Base-by-base conservation (phyloP, 2,329 filamentous ascomycete species). In the Daldinia sp. region DNA sequence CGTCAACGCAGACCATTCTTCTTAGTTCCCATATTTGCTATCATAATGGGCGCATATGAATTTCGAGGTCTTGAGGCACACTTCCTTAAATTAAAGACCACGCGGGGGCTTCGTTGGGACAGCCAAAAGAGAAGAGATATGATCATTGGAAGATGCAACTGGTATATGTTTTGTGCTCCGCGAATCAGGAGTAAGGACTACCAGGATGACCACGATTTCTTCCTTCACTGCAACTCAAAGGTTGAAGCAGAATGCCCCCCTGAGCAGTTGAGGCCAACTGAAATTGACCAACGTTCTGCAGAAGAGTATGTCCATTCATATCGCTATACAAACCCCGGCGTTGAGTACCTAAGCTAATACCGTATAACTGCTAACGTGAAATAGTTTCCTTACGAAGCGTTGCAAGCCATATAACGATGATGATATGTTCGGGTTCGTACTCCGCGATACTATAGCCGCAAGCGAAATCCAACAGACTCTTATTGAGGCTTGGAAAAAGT, bases 131-230 rank as follows among this genome's bases (percentile, higher is more conserved):
- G 63, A 4, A 41, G 41, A 11, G 5, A 17, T 2, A 49, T 41
- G 19, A 60, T 66, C 9, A 39, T 66, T 17, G 32, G 23, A 4
- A 54, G 63, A 43, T 63, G 63, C 17, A 66, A 66, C 13, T 66
- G 60, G 63, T 66, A 66, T 30, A 66, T 66, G 63, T 66, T 63
- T 17, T 23, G 30, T 23, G 39, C 60, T 7, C 1, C 51, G 6
- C 4, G n/a, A 8, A 56, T 57, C 27, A 57, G 59, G 11, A 55
- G 58, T 2, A 19, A 37, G 5, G 27, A 27, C 10, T 50, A 32
- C 19, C 3, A 32, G 3, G 25, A 50, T 9, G 11, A 10, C 4
- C 15, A n/a, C 10, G 32, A 49, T 2, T 56, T 60, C 37, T 27
- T 27, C 13, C 17, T 27, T 4, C 29, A 59, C 5, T 59, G 55